phyloP scores from a whole-genome alignment of 352 stramenopile species.

The Globisporangium barbulae region DNA sequence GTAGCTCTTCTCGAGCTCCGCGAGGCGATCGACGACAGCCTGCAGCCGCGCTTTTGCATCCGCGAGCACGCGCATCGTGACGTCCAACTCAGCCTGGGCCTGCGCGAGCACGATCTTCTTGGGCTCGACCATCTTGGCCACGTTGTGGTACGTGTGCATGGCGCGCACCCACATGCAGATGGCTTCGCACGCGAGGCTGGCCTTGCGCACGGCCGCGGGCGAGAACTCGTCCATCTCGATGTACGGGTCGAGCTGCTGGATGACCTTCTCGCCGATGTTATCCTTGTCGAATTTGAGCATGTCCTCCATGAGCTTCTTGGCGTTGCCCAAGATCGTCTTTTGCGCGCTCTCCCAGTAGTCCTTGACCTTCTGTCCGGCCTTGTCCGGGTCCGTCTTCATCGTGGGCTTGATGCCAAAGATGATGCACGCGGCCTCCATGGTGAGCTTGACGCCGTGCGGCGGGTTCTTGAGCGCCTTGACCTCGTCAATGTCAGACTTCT shows the following conservation, averaged over 20 bases:
- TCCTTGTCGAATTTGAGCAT: constrained; percentile 91
- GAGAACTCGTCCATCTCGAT: constrained; percentile 91
- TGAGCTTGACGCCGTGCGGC: constrained; percentile 81
- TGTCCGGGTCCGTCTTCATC: constrained; percentile 88
- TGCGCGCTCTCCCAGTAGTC: constrained; percentile 89
- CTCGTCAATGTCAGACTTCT: constrained; percentile 94
- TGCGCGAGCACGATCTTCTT: constrained; percentile 87
- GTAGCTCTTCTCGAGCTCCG: constrained; percentile 89
- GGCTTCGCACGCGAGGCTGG: constrained; percentile 88
- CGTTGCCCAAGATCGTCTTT: constrained; percentile 83
- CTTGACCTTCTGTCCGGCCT: constrained; percentile 88
- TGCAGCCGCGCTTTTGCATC: constrained; percentile 80
- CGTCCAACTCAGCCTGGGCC: constrained; percentile 84
- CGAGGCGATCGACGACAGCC: constrained; percentile 84
- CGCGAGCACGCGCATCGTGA: constrained; percentile 84
- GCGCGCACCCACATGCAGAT: constrained; percentile 94
- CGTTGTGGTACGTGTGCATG: constrained; percentile 93
- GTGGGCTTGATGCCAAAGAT: constrained; percentile 94
- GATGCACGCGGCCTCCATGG: constrained; percentile 92
- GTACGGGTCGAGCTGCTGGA: constrained; percentile 86
- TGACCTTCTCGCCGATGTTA: constrained; percentile 86
- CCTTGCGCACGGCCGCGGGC: constrained; percentile 86
- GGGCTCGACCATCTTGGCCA: constrained; percentile 91
- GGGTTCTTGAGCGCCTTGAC: constrained; percentile 89
- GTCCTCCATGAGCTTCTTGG: constrained; percentile 89